These are phyloP conservation scores for Chaetomidium leptoderma DNA, from an alignment of 495 filamentous ascomycete genomes.

Conservation along the genomic window DNA sequence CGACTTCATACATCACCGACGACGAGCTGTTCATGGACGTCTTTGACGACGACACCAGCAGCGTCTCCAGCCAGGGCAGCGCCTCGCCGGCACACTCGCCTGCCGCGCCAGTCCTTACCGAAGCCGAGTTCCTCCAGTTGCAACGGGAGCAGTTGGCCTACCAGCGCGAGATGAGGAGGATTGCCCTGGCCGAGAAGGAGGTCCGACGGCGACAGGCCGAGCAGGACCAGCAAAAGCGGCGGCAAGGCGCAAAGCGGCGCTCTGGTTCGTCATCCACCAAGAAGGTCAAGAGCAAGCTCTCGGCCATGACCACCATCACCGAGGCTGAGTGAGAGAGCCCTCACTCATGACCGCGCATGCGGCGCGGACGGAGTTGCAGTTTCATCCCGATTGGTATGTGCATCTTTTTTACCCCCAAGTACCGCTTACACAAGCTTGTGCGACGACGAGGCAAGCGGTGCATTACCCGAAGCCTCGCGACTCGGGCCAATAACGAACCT, in stretches of 20 bases:
- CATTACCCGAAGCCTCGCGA: conserved; percentile 15
- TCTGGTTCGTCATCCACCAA: conserved; percentile 34
- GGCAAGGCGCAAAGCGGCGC: conserved; percentile 8
- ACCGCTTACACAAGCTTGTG: conserved; percentile 11
- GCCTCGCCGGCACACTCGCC: conserved; percentile 37
- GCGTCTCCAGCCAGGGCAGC: conserved; percentile 45
- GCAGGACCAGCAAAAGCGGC: conserved; percentile 25
- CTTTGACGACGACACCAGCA: conserved; percentile 43
- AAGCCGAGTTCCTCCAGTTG: conserved; percentile 41
- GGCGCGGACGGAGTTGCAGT: neutral
- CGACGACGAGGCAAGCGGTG: neutral
- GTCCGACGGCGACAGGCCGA: conserved; percentile 35
- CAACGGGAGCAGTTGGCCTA: conserved; percentile 44
- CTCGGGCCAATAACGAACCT: conserved; percentile 5
- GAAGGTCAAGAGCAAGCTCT: conserved; percentile 43
- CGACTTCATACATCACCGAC: conserved; percentile 47
- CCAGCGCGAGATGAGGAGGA: conserved; percentile 44
- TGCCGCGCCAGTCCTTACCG: conserved; percentile 24
- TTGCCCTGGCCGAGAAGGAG: conserved; percentile 48
- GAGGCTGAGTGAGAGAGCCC: conserved; percentile 33
- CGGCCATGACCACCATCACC: conserved; percentile 48
- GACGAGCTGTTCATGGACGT: conserved; percentile 43
- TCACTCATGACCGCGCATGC: neutral
- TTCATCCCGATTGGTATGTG: conserved; percentile 7
- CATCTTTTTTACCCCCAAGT: neutral